Percentiles rank a stretch among this genome's conserved stretches.
phyloP scores from a whole-genome alignment of 306 rosid species.

The Heteromeles arbutifolia region DNA sequence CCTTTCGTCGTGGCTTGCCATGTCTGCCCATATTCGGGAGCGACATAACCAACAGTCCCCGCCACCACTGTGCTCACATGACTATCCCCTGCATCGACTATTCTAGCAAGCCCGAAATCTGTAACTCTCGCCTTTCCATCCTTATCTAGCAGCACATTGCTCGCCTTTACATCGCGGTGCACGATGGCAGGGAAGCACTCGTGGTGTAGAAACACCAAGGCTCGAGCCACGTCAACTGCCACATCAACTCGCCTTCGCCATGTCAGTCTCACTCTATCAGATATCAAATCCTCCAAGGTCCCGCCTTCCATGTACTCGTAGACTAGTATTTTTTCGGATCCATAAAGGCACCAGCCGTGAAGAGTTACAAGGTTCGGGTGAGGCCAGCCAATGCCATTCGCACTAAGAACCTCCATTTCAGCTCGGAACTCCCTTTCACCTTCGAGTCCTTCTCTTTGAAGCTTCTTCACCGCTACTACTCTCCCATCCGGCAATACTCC shows the following conservation, averaged over 20 bases:
- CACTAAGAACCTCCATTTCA: constrained; percentile 84
- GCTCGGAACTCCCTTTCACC: constrained; percentile 90
- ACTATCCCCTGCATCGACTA: constrained; percentile 75
- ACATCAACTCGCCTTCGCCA: constrained; percentile 61
- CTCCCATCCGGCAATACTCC: constrained; percentile 73
- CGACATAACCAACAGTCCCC: constrained; percentile 91
- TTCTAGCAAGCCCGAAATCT: constrained; percentile 88
- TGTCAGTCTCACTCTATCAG: constrained; percentile 40
- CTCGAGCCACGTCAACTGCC: constrained; percentile 74
- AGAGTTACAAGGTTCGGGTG: constrained; percentile 96
- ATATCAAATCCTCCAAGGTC: constrained; percentile 69
- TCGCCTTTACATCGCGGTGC: constrained; percentile 91
- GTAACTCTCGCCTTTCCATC: constrained; percentile 76
- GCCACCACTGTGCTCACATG: constrained; percentile 96
- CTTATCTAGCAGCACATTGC: constrained; percentile 74
- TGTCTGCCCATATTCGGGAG: constrained; percentile 92
- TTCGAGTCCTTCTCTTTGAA: constrained; percentile 68
- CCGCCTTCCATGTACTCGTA: constrained; percentile 92
- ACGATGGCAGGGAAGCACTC: constrained; percentile 73
- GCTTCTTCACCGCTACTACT: constrained; percentile 87
- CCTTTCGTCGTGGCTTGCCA: constrained; percentile 95
- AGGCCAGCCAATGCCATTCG: constrained; percentile 79
- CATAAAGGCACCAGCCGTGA: constrained; percentile 79
- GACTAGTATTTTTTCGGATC: constrained; percentile 58
- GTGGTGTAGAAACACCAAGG: constrained; percentile 77